A percentile compares a stretch with the other conserved stretches of the same genome.
Evolutionary conservation across 2,329 filamentous ascomycete genomes (phyloP).

Genomic region (Aspergillus fumigatus): DNA sequence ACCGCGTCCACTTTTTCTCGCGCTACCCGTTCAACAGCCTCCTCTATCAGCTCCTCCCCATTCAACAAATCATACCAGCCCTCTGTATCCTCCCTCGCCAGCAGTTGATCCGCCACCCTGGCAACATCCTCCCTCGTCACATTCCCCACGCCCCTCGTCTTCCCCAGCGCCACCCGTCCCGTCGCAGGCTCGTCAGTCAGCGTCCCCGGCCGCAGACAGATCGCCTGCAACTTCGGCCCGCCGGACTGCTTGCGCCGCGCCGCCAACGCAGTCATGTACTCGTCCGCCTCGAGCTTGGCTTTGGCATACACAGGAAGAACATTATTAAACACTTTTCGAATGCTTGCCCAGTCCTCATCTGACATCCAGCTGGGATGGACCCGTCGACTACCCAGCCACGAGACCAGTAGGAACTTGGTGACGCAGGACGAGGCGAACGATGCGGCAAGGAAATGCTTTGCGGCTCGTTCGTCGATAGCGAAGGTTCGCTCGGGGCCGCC

Average conservation of each 20-base stretch:
- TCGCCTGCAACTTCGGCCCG: conserved; percentile 40
- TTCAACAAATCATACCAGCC: conserved; percentile 54
- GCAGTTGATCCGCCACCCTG: conserved; percentile 44
- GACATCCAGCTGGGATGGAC: conserved; percentile 48
- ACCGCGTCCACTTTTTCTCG: conserved; percentile 44
- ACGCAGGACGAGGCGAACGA: conserved; percentile 43
- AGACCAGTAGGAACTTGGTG: conserved; percentile 53
- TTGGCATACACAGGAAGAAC: conserved; percentile 49
- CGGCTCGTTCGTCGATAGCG: conserved; percentile 52
- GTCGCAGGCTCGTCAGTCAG: conserved; percentile 47
- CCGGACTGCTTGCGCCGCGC: conserved; percentile 27
- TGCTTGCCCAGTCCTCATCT: conserved; percentile 43
- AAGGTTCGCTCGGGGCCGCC: conserved; percentile 48
- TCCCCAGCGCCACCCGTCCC: conserved; percentile 47
- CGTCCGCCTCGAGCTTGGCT: conserved; percentile 54
- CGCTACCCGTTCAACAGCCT: conserved; percentile 45
- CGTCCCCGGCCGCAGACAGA: conserved; percentile 48
- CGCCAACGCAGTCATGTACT: conserved; percentile 48
- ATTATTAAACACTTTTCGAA: conserved; percentile 46
- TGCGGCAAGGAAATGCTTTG: conserved; percentile 50
- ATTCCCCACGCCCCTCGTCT: conserved; percentile 41
- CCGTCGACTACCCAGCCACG: conserved; percentile 49
- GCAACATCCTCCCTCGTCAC: conserved; percentile 50
- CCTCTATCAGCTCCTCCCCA: conserved; percentile 44
- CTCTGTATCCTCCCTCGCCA: conserved; percentile 45